phyloP scores from a whole-genome alignment of 805 yeast species.

The Tetrapisispora taiwanensis region DNA sequence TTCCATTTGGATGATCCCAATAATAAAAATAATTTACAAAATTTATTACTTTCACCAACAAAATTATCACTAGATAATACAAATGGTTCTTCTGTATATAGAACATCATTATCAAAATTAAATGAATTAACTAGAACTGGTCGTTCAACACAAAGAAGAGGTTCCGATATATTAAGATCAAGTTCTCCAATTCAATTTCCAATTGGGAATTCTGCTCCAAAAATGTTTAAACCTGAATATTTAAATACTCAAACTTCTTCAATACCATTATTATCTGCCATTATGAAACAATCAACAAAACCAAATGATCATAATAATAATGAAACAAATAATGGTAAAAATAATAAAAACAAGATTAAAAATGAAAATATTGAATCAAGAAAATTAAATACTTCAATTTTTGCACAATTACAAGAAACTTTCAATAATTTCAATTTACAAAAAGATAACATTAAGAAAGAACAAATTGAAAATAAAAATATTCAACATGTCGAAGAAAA shows the following conservation, averaged over 20 bases:
- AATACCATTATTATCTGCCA: constrained; percentile 19
- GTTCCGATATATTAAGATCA: constrained; percentile 21
- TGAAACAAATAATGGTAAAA: background rate
- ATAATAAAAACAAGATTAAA: background rate
- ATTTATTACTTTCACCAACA: constrained; percentile 21
- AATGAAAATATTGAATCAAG: background rate
- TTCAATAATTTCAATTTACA: background rate
- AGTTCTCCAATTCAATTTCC: constrained; percentile 21
- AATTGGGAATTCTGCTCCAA: constrained; percentile 14
- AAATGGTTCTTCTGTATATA: constrained; percentile 8
- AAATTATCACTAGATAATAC: constrained; percentile 19
- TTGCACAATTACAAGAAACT: constrained; percentile 1
- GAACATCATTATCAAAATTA: constrained; percentile 27
- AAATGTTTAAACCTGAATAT: constrained; percentile 25
- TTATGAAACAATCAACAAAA: constrained; percentile 7
- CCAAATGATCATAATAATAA: background rate
- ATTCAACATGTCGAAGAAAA: background rate
- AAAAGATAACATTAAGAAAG: background rate
- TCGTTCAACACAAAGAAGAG: constrained; percentile 13
- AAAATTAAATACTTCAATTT: constrained; percentile 2
- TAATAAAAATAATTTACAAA: constrained; percentile 10
- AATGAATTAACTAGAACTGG: constrained; percentile 18
- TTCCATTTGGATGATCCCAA: constrained; percentile 21
- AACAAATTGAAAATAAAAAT: background rate
- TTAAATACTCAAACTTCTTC: constrained; percentile 1